Percentiles rank a stretch among this genome's conserved stretches.
Evolutionary conservation across 305 asterid species (phyloP).

Genomic region (Plantago coronopus): DNA sequence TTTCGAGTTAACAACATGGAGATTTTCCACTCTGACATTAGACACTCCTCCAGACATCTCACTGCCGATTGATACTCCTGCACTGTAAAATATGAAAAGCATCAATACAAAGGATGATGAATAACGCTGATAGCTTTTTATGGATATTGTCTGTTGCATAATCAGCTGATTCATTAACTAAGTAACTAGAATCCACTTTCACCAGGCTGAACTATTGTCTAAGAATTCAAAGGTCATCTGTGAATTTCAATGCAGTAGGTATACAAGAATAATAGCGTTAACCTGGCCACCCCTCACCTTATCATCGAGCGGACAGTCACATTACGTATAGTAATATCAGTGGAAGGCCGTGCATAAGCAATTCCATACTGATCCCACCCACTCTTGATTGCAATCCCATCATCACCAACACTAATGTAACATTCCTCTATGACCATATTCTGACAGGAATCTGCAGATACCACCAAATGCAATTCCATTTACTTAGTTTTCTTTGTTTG

Average conservation of each 20-base stretch:
- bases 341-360: slow-evolving; percentile 77
- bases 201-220: slow-evolving; percentile 1
- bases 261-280: slow-evolving; percentile 16
- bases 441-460: slow-evolving; percentile 71
- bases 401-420: slow-evolving; percentile 90
- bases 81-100: slow-evolving; percentile 46
- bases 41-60: slow-evolving; percentile 98
- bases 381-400: slow-evolving; percentile 90
- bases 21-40: slow-evolving; percentile 61
- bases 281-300: slow-evolving; percentile 43
- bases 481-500: neutral
- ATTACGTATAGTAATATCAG: slow-evolving; percentile 72
- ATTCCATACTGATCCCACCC: slow-evolving; percentile 99
- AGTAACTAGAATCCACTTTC: neutral
- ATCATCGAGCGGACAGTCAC: slow-evolving; percentile 73
- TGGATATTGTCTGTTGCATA: neutral
- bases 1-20: slow-evolving; percentile 80
- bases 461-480: slow-evolving; percentile 16
- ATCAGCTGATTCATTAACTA: neutral
- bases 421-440: slow-evolving; percentile 74
- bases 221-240: neutral
- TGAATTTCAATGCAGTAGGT: slow-evolving; percentile 11
- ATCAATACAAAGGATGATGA: slow-evolving; percentile 19
- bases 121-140: neutral
- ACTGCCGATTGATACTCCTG: slow-evolving; percentile 92